Conservation (phyloP, 2,329 filamentous ascomycete species). For the Fusarium sulawesiense region DNA sequence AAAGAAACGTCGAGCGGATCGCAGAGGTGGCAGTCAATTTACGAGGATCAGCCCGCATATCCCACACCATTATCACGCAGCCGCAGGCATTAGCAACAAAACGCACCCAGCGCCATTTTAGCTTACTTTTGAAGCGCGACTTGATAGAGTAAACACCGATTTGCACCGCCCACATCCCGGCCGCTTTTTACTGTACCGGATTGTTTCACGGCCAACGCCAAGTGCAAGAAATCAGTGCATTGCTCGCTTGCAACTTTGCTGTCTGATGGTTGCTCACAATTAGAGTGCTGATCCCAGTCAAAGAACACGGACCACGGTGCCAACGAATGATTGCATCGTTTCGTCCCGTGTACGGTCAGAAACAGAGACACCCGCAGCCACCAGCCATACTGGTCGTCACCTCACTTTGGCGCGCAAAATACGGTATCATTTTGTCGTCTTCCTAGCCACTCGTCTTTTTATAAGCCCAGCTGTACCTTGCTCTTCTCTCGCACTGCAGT, state of each 20-base stretch:
- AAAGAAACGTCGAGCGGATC: conserved; percentile 16
- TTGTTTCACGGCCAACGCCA: conserved; percentile 39
- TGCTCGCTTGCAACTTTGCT: conserved; percentile 24
- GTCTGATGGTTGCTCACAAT: conserved; percentile 28
- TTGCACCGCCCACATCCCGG: conserved; percentile 24
- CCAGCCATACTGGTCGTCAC: conserved; percentile 17
- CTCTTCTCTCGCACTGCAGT: conserved; percentile 30
- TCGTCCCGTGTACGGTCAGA: conserved; percentile 26
- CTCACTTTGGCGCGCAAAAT: conserved; percentile 22
- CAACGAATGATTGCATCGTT: conserved; percentile 27
- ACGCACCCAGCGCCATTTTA: conserved; percentile 17
- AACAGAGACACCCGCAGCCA: conserved; percentile 21
- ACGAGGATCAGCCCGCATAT: conserved; percentile 30
- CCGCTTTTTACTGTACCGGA: conserved; percentile 22
- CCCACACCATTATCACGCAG: conserved; percentile 37
- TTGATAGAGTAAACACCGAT: conserved; percentile 21
- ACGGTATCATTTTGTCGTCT: conserved; percentile 20
- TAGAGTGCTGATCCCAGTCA: conserved; percentile 18
- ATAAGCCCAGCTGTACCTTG: conserved; percentile 22
- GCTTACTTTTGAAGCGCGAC: conserved; percentile 18
- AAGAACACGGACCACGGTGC: conserved; percentile 18
- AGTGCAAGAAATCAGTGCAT: conserved; percentile 42
- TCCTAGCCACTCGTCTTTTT: conserved; percentile 29
- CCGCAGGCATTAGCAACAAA: conserved; percentile 16
- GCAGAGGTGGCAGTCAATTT: conserved; percentile 19